Base-by-base conservation (phyloP, 1,139 yeast genomes). In the Blastobotrys ciferrii region DNA sequence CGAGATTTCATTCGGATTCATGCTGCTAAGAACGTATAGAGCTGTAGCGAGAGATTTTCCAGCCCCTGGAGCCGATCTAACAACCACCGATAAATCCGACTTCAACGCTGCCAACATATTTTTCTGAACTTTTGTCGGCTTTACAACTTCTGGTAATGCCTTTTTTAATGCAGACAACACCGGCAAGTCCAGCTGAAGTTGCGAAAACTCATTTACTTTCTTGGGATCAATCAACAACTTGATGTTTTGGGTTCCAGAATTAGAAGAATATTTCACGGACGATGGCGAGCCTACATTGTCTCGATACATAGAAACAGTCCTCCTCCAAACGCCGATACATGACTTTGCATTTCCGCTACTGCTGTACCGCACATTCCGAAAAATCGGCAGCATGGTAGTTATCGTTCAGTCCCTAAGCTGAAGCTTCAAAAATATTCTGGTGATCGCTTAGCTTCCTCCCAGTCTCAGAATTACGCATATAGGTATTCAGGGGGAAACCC, bases 41-140 rank as follows among this genome's bases (percentile, higher is more conserved):
- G 53, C 50, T 2, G 60, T 52, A 2, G 67, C 67, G 4, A 58
- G 43, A 1, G 67, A 56, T 43, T 58, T 58, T 1, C 71, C 71
- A 4, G 63, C 47, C 11, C 64, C 65, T 1, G 68, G 59, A 2
- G 54, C 49, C 0, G 67, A 58, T 17, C 53, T 45, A 15, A 60
- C 64, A 4, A 60, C 45, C 2, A 61, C 55, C 2, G 68, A 64
- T 2, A 60, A 47, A 14, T 60, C 67, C 3, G 71, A 64, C 23
- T 53, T 50, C 37, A 64, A 50, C 19, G 65, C 46, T 2, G 68
- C 54, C 12, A 67, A 59, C 54, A 66, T 57, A 42, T 60, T 61
- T 36, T 57, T 62, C 50, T 67, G 71, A 2, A 60, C 53, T 2
- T 53, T 53, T n/a, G 61, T 57, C 2, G 69, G 70, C 7, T 37